Evolutionary conservation across 1,284 basidiomycete species (phyloP).

Genomic region (Cerioporus squamosus): DNA sequence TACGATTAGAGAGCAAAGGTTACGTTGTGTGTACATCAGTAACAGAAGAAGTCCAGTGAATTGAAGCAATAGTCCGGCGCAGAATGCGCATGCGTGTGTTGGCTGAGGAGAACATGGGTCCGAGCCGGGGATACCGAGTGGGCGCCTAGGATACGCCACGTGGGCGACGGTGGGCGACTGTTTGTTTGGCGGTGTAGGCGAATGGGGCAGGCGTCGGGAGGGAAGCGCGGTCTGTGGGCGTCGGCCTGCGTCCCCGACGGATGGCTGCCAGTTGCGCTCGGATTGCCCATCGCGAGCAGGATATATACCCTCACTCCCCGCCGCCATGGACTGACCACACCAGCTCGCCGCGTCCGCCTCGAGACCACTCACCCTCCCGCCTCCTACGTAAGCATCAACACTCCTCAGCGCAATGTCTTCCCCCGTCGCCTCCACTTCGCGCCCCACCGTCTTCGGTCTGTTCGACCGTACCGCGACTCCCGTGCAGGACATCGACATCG

Average conservation of each 20-base stretch:
- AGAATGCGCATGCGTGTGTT: no score
- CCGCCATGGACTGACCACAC: no score
- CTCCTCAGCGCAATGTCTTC: conserved; percentile 7
- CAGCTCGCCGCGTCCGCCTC: no score
- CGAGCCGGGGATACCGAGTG: no score
- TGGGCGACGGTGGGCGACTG: background rate
- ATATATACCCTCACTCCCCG: no score
- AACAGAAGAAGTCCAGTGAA: background rate
- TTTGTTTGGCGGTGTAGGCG: conserved; percentile 4
- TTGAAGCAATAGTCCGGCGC: background rate
- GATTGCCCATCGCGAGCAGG: no score
- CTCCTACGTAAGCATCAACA: background rate
- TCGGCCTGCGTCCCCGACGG: background rate
- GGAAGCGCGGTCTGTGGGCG: background rate
- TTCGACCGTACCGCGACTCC: conserved; percentile 7
- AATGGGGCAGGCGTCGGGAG: no score
- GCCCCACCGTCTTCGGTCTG: conserved; percentile 13
- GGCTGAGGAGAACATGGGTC: no score
- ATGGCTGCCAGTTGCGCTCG: no score
- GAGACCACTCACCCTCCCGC: background rate
- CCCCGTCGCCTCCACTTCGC: conserved; percentile 5
- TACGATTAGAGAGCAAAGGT: background rate
- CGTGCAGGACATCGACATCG: conserved; percentile 5
- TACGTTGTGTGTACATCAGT: background rate
- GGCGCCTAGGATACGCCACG: no score